A percentile compares a stretch with the other conserved stretches of the same genome.
phyloP scores from a whole-genome alignment of 73 alveolate genomes.

The Paraurostyla sp. region DNA sequence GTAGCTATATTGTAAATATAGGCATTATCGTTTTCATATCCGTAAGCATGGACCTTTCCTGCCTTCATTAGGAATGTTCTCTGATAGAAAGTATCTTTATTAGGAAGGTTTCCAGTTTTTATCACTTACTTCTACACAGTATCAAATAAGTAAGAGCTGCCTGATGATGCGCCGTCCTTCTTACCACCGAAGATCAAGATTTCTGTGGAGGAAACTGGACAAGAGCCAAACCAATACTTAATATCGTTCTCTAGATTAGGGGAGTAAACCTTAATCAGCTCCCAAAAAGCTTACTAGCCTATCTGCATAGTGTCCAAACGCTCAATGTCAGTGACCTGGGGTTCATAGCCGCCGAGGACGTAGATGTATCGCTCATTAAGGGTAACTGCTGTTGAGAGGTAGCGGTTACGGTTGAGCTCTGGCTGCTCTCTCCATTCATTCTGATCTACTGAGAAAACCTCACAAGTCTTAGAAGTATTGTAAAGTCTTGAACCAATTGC shows the following conservation, averaged over 20 bases:
- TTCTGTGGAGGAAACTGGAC: conserved; percentile 56
- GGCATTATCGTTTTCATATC: conserved; percentile 59
- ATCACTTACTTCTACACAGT: neutral
- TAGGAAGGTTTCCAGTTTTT: conserved; percentile 47
- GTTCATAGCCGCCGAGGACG: conserved; percentile 66
- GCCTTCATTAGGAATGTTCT: conserved; percentile 27
- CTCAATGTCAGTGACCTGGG: conserved; percentile 61
- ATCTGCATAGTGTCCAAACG: conserved; percentile 23
- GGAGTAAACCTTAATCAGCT: conserved; percentile 37
- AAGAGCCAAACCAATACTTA: conserved; percentile 67
- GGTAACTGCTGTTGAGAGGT: conserved; percentile 65
- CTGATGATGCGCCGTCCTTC: conserved; percentile 62
- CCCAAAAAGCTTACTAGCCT: conserved; percentile 12
- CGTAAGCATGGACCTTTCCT: conserved; percentile 55
- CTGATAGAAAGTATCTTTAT: conserved; percentile 58
- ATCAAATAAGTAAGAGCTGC: conserved; percentile 42
- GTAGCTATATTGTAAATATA: conserved; percentile 16
- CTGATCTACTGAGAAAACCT: conserved; percentile 5
- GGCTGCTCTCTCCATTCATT: conserved; percentile 63
- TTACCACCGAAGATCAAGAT: conserved; percentile 66
- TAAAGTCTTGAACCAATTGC: conserved; percentile 61
- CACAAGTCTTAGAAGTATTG: conserved; percentile 67
- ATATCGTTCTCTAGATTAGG: conserved; percentile 55
- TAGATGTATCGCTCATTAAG: conserved; percentile 56
- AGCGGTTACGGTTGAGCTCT: conserved; percentile 55